Conservation (phyloP, 148 eudicot species). For the Dianthus caryophyllus region DNA sequence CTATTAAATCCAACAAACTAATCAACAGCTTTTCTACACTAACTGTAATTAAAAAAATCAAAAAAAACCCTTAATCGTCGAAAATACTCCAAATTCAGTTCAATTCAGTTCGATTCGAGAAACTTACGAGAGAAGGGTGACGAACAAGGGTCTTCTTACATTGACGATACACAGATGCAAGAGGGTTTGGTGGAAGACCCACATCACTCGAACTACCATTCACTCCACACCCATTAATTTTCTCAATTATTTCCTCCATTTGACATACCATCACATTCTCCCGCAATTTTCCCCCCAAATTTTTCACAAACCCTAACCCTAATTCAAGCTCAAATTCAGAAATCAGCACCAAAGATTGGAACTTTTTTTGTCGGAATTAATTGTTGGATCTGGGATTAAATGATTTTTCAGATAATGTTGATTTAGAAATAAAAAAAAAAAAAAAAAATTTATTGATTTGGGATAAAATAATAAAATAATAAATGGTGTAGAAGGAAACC, state of each 20-base stretch:
- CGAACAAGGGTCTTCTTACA: constrained; percentile 58
- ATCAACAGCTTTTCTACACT: too few species aligned
- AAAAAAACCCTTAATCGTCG: neutral
- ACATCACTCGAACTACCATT: constrained; percentile 39
- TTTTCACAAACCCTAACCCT: constrained; percentile 27
- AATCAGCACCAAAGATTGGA: neutral
- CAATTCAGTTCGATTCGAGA: neutral
- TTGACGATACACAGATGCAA: constrained; percentile 36
- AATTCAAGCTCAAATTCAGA: neutral
- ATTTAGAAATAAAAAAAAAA: neutral
- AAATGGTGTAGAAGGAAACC: constrained; percentile 12
- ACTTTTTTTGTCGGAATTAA: neutral
- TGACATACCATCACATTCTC: constrained; percentile 37
- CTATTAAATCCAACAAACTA: too few species aligned
- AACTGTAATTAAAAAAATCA: too few species aligned
- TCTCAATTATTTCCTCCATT: constrained; percentile 54
- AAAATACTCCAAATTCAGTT: neutral
- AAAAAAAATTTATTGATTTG: neutral
- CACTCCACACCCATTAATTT: constrained; percentile 32
- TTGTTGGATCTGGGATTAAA: constrained; percentile 10
- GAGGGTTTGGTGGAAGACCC: constrained; percentile 64
- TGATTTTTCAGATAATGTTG: neutral
- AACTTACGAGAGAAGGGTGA: constrained; percentile 65
- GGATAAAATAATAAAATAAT: neutral
- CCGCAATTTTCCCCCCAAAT: constrained; percentile 1